Base-by-base conservation (phyloP, 768 basidiomycete genomes). In the Lentinula lateritia region DNA sequence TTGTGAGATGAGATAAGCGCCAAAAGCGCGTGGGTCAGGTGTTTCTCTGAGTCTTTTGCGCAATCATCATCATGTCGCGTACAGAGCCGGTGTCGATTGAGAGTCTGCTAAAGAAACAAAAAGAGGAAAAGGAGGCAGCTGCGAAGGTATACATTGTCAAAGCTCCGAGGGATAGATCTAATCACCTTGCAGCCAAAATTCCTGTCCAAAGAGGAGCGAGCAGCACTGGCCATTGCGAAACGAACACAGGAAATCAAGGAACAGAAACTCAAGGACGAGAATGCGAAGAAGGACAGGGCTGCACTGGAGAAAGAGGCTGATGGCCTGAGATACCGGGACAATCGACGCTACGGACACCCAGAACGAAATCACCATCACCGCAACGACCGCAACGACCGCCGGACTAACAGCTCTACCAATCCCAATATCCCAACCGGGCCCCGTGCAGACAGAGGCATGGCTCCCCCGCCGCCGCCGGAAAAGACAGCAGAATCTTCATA, bases 161-260 rank as follows among this genome's bases (percentile, higher is more conserved):
- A 35, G 16, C 52, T 2, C 36, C 5, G 13, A 18, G 53, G 50
- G 60, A 50, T 36, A 15, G 43, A 10, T 63, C 53, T 63, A 20
- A 42, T 52, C 46, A 28, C 15, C 43, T 38, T 45, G 28, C 74
- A 98, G 95, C 96, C 96, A 39, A 96, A 87, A 74, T 98, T 98
- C 78, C 79, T 98, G 13, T 85, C 92, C 2, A 98, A 92, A 74
- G 92, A 95, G 65, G 92, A 97, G 68, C 86, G 96, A 53, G 93
- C 92, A 16, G 85, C 86, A 69, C 75, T 97, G 39, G 96, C 96
- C 3, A 90, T 98, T 63, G 87, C 88, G 15, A 91, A 92, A 67
- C 88, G 96, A 13, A 83, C 87, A 18, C 83, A 89, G 62, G 95
- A 98, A 70, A 89, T 98, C 43, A 82, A 77, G 55, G 85, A 85